Percentiles rank a stretch among this genome's conserved stretches.
Conservation (phyloP, 2,329 filamentous ascomycete species). For the Daldinia eschscholtzii region DNA sequence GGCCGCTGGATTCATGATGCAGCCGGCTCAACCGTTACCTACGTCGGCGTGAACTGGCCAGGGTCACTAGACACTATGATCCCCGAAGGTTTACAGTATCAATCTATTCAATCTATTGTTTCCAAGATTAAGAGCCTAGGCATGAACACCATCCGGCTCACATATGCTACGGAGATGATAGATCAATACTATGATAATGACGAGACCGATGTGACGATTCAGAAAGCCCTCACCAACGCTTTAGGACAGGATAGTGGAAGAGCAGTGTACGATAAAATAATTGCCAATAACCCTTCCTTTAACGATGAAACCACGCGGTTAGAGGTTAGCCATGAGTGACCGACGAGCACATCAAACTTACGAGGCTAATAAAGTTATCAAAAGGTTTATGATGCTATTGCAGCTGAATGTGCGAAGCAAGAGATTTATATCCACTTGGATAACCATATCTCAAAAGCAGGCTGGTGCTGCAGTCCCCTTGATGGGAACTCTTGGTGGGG, state of each 20-base stretch:
- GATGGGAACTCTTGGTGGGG: conserved; percentile 74
- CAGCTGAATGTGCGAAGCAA: conserved; percentile 66
- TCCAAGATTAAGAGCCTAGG: conserved; percentile 68
- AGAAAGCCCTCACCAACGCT: conserved; percentile 59
- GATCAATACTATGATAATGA: conserved; percentile 67
- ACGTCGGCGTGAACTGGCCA: conserved; percentile 72
- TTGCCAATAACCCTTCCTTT: conserved; percentile 70
- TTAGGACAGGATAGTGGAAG: conserved; percentile 66
- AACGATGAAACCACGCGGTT: conserved; percentile 65
- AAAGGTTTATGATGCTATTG: conserved; percentile 71
- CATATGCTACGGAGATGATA: conserved; percentile 74
- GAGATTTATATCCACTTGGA: conserved; percentile 71
- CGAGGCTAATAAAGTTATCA: conserved; percentile 13
- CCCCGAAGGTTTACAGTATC: conserved; percentile 73
- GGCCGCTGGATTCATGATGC: conserved; percentile 61
- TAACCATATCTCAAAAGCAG: conserved; percentile 70
- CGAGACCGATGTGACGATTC: conserved; percentile 60
- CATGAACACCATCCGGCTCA: conserved; percentile 74
- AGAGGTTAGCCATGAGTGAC: conserved; percentile 52
- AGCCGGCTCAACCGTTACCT: conserved; percentile 59
- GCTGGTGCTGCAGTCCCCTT: conserved; percentile 67
- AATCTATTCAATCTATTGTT: conserved; percentile 68
- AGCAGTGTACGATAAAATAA: conserved; percentile 62
- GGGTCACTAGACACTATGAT: conserved; percentile 72
- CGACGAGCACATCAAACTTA: neutral